Evolutionary conservation across 306 rosid genomes (phyloP).

Genomic region (Acacia acuminata): DNA sequence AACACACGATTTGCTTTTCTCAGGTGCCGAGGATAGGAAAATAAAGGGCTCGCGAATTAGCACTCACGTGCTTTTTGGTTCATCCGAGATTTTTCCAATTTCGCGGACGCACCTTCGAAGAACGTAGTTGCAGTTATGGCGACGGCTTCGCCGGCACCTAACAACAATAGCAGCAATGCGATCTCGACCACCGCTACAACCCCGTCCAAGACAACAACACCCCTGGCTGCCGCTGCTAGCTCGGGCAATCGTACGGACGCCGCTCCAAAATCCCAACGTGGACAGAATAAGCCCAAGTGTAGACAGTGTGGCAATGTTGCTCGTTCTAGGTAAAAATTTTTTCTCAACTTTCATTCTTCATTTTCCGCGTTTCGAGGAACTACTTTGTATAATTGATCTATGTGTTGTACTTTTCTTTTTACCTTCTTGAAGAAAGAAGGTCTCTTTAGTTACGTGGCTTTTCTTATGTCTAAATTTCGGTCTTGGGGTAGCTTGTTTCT

Average conservation of each 20-base stretch:
- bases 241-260: conserved; percentile 4
- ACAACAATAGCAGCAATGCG: background rate
- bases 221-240: conserved; percentile 9
- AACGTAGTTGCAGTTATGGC: conserved; percentile 14
- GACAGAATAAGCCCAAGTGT: conserved; percentile 57
- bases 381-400: background rate
- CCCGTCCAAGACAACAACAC: conserved; percentile 28
- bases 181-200: background rate
- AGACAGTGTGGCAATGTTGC: conserved; percentile 96
- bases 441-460: background rate
- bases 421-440: background rate
- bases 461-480: background rate
- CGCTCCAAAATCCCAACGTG: conserved; percentile 46
- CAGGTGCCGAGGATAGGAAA: background rate
- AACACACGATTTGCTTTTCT: background rate
- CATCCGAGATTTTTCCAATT: background rate
- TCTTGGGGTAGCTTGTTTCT: background rate
- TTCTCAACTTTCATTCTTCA: background rate
- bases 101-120: background rate
- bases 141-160: conserved; percentile 16
- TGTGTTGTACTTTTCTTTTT: background rate
- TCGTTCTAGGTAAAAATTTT: conserved; percentile 74
- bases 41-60: background rate
- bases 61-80: background rate
- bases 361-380: background rate